Evolutionary conservation across 2,329 filamentous ascomycete genomes (phyloP), one percentile per base, ranked within the genome.

Genomic region (Fusarium sp.): DNA sequence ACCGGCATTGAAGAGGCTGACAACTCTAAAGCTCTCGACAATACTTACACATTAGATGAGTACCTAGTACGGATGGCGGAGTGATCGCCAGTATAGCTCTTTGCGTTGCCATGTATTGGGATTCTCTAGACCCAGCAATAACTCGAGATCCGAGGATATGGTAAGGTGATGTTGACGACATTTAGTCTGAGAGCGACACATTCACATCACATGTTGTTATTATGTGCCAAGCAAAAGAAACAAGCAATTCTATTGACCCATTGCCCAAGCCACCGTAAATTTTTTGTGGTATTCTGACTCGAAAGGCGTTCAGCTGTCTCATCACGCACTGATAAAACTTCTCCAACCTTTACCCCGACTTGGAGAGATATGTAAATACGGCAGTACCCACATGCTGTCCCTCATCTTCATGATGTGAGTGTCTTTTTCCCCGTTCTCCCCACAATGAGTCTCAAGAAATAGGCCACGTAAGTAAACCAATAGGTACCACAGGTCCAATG

Each of bases 261-360:
- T 61, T 30, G 41, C 36, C 54, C 47, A 68, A 58, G 61, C 56
- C 59, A 66, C 65, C 56, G 44, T 67, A 58, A 59, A 44, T 64
- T 58, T 39, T 65, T 24, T 60, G 18, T 33, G n/a, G 39, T 12
- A 24, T 38, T 44, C 41, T 41, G 38, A 44, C 58, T 36, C 47
- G 53, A 26, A 59, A 33, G 35, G 18, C 11, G 15, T 31, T 35
- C 28, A 44, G 28, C 10, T 54, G 31, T 38, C 35, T 67, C 33
- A 33, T 42, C 47, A 30, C 26, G 31, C 60, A 33, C 15, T n/a
- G 24, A 24, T 33, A 38, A 66, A 66, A 59, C 48, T 60, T 69
- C 68, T 66, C 71, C 66, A 73, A 65, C 61, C 51, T 36, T 68
- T 75, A 73, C 65, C 59, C 62, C 72, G 68, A 67, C 57, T 61